Base-by-base conservation (phyloP, 2,329 filamentous ascomycete species). In the Colletotrichum simmondsii region DNA sequence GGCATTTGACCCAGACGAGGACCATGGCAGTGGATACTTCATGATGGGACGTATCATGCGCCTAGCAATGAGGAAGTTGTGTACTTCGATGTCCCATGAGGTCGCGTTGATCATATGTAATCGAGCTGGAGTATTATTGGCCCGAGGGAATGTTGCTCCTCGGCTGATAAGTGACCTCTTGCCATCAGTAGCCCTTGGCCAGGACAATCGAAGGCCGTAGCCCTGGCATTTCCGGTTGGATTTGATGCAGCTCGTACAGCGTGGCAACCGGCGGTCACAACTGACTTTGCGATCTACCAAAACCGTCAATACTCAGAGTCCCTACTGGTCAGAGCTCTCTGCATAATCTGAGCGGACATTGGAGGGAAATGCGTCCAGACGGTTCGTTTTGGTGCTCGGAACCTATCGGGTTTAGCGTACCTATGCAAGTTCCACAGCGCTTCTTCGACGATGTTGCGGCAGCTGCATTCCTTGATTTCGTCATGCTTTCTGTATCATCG, bases 201-300 rank as follows among this genome's bases (percentile, higher is more conserved):
- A 81, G 6, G 79, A 81, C 10, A 81, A 68, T 5, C 78, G 77
- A 14, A 77, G 11, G 3, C 59, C 75, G 56, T 80, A 80, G 5
- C 78, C 78, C 65, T 75, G 71, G 66, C 78, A 80, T 14, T 68
- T 52, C 42, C 77, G 75, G 2, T 65, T 58, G 26, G 77, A 71
- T 64, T 71, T 71, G 14, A 68, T 14, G 67, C 78, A 79, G 16
- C 58, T 76, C 32, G 65, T 64, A 62, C 78, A 80, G 14, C 54
- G 65, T n/a, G 78, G 78, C 24, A 37, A 5, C 6, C 61, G 57
- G 7, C 75, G 72, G 59, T 79, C 78, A 57, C 78, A 79, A 37
- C 63, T 71, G 24, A 79, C 32, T 60, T 74, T 78, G n/a, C 78
- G 77, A 54, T 58, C 78, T 79, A 11, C 7, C 19, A 7, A n/a